A percentile compares a stretch with the other conserved stretches of the same genome.
Conservation (phyloP, 108 stramenopile genomes). For the Cyclotella cryptica region DNA sequence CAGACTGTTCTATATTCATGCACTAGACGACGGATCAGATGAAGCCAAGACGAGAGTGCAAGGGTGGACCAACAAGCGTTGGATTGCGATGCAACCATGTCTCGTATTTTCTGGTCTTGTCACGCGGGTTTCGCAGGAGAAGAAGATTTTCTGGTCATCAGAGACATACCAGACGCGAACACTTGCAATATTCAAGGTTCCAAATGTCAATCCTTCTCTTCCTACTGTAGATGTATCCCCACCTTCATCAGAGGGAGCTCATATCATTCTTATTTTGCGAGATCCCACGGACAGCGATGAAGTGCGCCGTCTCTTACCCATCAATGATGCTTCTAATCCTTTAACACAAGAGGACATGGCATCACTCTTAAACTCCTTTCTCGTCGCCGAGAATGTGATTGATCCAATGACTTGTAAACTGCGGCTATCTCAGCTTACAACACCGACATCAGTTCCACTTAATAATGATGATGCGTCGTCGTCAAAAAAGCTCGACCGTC, state of each 20-base stretch:
- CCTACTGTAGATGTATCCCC: background rate
- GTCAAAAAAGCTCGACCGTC: conserved; percentile 35
- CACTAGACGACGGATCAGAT: conserved; percentile 18
- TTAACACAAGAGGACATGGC: conserved; percentile 29
- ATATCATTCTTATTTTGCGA: conserved; percentile 67
- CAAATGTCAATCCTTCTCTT: background rate
- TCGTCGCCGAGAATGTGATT: conserved; percentile 74
- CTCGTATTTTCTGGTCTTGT: conserved; percentile 28
- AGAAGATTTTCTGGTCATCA: conserved; percentile 17
- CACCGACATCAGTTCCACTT: conserved; percentile 59
- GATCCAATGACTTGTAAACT: conserved; percentile 81
- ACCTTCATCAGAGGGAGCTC: conserved; percentile 32
- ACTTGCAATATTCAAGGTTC: conserved; percentile 21
- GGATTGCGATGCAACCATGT: conserved; percentile 47
- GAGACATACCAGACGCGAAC: conserved; percentile 8
- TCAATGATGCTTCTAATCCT: conserved; percentile 34
- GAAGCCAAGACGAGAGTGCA: conserved; percentile 26
- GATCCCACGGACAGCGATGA: conserved; percentile 59
- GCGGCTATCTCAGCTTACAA: conserved; percentile 78
- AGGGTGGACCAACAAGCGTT: conserved; percentile 66
- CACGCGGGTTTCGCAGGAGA: conserved; percentile 27
- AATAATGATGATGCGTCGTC: conserved; percentile 22
- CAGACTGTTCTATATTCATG: conserved; percentile 4
- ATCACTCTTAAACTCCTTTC: conserved; percentile 41
- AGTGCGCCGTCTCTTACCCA: conserved; percentile 54